Evolutionary conservation across 2,329 filamentous ascomycete genomes (phyloP), one percentile per base, ranked within the genome.

Genomic region (Ramularia endophylla): DNA sequence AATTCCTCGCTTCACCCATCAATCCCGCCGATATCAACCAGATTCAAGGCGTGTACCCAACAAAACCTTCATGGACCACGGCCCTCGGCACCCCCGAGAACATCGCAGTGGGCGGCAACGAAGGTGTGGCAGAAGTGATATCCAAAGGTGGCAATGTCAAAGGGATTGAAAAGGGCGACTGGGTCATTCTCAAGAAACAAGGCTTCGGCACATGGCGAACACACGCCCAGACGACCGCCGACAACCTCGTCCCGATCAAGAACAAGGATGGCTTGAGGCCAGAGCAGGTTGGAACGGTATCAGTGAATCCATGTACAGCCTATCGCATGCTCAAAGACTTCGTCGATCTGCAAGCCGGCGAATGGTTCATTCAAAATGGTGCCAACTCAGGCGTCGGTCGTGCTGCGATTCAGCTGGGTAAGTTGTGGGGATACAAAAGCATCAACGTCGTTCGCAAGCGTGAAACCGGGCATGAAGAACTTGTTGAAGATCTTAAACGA

Each of bases 21-120:
- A 98, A 98, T 70, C 92, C 92, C 17, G 89, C 92, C 59, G 92
- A 98, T 68, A 86, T 98, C 65, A 98, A 98, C 72, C 90, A 90
- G 58, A 86, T 98, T 58, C 92, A 98, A 71, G 92, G 92, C 52
- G 88, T 90, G 3, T 98, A 98, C 69, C 90, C 90, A 47, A 81
- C 81, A 33, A 87, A 87, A 62, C 88, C 89, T 0, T 71, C 76
- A 32, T 89, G 94, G 66, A 81, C 79, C 13, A 81, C 80, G 5
- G 66, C 78, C 1, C 78, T 98, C 40, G 85, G 88, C 42, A 95
- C 89, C 0, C 53, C 79, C 1, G 71, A 80, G 17, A 87, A 89
- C 2, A 78, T 84, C 6, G 86, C 87, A 1, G 78, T 92, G 1
- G 84, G 80, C 1, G 88, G 88, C 18, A 97, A 95, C 62, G 94